Evolutionary conservation across 2,329 filamentous ascomycete species (phyloP).

Genomic region (Tolypocladium paradoxum): DNA sequence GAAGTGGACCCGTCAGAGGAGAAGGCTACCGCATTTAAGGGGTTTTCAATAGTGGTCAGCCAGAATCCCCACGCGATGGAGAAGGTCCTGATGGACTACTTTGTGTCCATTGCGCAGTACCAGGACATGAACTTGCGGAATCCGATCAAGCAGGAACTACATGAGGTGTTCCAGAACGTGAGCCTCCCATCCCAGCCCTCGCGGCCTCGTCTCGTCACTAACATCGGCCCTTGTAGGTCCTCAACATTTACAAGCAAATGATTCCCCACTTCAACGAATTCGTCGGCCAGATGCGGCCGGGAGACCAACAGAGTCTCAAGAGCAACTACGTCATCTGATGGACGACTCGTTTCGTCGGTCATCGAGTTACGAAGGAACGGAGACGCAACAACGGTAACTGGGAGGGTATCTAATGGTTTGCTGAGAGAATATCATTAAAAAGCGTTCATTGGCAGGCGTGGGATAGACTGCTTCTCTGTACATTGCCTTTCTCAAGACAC

Average conservation of each 20-base stretch:
- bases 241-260: conserved; percentile 45
- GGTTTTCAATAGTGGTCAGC: conserved; percentile 75
- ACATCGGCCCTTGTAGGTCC: conserved; percentile 24
- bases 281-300: conserved; percentile 35
- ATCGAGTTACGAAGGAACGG: background rate
- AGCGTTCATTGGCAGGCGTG: background rate
- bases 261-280: conserved; percentile 50
- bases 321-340: conserved; percentile 33
- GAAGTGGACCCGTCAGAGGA: conserved; percentile 84
- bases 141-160: conserved; percentile 53
- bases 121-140: conserved; percentile 50
- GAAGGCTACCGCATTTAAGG: conserved; percentile 86
- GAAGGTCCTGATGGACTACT: conserved; percentile 69
- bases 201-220: background rate
- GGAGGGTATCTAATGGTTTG: background rate
- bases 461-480: conserved; percentile 10
- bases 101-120: conserved; percentile 73
- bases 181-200: conserved; percentile 17
- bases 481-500: conserved; percentile 9
- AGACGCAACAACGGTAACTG: background rate
- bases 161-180: conserved; percentile 68
- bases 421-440: background rate
- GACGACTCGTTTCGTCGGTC: background rate
- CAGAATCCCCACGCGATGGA: conserved; percentile 91
- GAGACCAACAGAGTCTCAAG: conserved; percentile 39